Conservation (phyloP, 331 rosid species). For the Malus hybrid region DNA sequence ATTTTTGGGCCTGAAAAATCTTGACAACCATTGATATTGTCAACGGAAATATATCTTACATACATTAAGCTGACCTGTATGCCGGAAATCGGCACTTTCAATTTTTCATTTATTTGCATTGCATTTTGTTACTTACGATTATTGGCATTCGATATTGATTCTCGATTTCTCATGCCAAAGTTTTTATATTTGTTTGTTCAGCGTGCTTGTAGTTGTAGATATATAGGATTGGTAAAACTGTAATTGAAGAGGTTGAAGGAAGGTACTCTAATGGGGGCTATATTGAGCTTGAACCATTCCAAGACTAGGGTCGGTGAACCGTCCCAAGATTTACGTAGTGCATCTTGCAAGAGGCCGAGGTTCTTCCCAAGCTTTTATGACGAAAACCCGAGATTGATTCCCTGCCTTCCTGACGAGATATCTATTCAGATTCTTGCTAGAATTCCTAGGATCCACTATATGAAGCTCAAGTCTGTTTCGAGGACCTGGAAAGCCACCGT, state of each 20-base stretch:
- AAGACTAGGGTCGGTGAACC: slow-evolving; percentile 21
- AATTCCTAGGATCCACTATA: slow-evolving; percentile 63
- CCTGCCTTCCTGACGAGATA: slow-evolving; percentile 83
- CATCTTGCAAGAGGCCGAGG: slow-evolving; percentile 62
- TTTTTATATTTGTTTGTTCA: not conserved
- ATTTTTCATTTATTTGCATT: too few species aligned
- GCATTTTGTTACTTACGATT: too few species aligned
- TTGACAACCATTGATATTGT: not conserved
- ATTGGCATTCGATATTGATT: not conserved
- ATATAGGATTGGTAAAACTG: not conserved
- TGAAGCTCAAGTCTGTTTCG: slow-evolving; percentile 52
- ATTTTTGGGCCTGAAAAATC: not conserved
- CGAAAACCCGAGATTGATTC: slow-evolving; percentile 63
- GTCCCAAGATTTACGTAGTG: slow-evolving; percentile 28
- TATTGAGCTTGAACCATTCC: slow-evolving; percentile 42
- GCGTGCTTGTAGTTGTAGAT: not conserved
- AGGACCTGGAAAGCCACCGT: slow-evolving; percentile 60
- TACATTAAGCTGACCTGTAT: not conserved
- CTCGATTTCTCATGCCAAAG: not conserved
- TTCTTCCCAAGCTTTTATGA: slow-evolving; percentile 39
- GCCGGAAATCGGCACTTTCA: not conserved
- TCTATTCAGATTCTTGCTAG: slow-evolving; percentile 86
- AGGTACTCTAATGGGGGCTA: slow-evolving; percentile 40
- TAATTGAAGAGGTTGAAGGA: not conserved
- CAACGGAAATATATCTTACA: not conserved